Percentiles rank a stretch among this genome's conserved stretches.
Conservation (phyloP, 139 green algal genomes). For the Ettlia oleoabundans region DNA sequence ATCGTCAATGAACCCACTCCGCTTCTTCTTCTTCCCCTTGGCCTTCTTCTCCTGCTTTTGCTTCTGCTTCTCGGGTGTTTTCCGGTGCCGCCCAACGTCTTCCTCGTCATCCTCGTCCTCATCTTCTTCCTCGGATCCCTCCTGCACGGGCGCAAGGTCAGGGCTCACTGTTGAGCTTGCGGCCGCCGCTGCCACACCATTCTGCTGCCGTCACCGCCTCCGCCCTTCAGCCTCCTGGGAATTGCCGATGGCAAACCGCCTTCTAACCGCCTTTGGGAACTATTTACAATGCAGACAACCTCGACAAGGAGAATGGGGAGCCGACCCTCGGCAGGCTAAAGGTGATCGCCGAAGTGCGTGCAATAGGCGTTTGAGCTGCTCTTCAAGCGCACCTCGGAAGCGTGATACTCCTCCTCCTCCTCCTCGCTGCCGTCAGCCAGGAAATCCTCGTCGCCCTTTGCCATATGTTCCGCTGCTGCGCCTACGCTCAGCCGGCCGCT, state of each 20-base stretch:
- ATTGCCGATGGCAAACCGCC: no score
- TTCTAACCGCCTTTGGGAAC: no score
- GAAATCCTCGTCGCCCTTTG: conserved; percentile 9
- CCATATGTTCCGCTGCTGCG: neutral
- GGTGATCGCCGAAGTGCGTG: neutral
- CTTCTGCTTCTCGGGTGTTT: conserved; percentile 30
- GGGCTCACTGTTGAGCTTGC: no score
- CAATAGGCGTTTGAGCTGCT: neutral
- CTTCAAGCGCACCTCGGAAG: conserved; percentile 8
- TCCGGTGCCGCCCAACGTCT: conserved; percentile 16
- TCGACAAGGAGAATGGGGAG: no score
- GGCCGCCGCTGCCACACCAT: no score
- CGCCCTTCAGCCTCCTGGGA: no score
- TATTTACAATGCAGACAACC: no score
- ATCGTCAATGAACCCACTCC: conserved; percentile 57
- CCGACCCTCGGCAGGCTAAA: no score
- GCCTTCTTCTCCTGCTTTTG: neutral
- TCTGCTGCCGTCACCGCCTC: no score
- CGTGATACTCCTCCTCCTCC: conserved; percentile 22
- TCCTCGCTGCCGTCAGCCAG: neutral
- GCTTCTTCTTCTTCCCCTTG: conserved; percentile 33
- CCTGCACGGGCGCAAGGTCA: neutral
- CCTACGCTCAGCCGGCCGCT: no score
- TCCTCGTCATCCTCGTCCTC: conserved; percentile 50
- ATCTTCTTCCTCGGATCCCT: conserved; percentile 47